Conservation (phyloP, 176 grass and related monocot genomes). For the Thinopyrum elongatum region DNA sequence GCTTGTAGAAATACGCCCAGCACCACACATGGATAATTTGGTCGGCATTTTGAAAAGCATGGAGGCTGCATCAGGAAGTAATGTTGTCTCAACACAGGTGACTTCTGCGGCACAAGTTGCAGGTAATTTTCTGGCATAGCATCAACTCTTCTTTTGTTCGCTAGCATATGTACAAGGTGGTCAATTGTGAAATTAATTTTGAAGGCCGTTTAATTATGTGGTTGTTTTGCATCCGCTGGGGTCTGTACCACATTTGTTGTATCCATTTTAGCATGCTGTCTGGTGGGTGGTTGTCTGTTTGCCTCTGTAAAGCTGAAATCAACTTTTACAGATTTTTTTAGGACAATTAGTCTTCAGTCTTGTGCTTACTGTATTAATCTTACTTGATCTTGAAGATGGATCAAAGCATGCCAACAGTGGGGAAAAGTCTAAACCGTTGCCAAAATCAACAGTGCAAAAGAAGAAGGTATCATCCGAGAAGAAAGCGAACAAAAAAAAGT, state of each 20-base stretch:
- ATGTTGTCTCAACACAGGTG: slow-evolving; percentile 59
- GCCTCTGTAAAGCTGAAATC: not conserved
- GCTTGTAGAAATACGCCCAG: slow-evolving; percentile 67
- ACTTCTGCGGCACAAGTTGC: not conserved
- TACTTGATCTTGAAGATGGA: slow-evolving; percentile 33
- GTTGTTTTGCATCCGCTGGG: not conserved
- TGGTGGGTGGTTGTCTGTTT: not conserved
- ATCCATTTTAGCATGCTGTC: not conserved
- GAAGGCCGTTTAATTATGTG: not conserved
- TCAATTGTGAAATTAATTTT: not conserved
- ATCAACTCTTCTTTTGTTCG: not conserved
- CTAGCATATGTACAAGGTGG: not conserved
- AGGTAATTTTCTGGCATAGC: slow-evolving; percentile 30
- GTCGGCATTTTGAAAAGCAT: slow-evolving; percentile 83
- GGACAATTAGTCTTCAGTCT: not conserved
- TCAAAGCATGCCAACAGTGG: not conserved
- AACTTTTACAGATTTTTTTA: not conserved
- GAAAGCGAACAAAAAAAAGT: slow-evolving; percentile 4
- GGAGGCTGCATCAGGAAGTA: slow-evolving; percentile 62
- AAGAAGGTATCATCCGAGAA: slow-evolving; percentile 45
- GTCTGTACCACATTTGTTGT: not conserved
- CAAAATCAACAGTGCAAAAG: not conserved
- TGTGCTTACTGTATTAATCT: slow-evolving; percentile 25
- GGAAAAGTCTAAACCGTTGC: not conserved
- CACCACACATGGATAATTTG: slow-evolving; percentile 88